Evolutionary conservation across 2,329 filamentous ascomycete species (phyloP).

Genomic region (Penicillium sp.): DNA sequence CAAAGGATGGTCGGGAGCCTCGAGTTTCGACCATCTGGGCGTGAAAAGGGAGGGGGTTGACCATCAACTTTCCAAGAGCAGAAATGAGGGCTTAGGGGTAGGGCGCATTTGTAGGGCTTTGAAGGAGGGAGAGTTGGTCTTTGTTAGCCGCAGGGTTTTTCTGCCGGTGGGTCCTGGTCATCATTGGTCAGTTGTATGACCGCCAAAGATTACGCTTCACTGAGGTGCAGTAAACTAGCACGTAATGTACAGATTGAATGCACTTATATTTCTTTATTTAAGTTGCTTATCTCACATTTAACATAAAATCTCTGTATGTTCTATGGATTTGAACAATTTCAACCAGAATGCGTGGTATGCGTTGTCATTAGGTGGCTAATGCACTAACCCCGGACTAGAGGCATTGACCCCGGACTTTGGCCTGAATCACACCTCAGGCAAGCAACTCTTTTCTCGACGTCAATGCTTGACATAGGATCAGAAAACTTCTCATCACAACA

Average conservation of each 20-base stretch:
- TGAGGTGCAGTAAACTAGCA: not conserved
- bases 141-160: slow-evolving; percentile 21
- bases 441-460: not conserved
- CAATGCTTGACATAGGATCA: not conserved
- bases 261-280: no score
- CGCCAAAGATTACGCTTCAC: not conserved
- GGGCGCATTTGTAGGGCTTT: slow-evolving; percentile 48
- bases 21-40: slow-evolving; percentile 35
- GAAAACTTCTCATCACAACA: not conserved
- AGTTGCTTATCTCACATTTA: no score
- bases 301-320: no score
- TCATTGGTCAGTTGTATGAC: not conserved
- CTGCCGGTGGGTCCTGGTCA: not conserved
- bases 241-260: no score
- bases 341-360: not conserved
- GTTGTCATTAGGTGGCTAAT: not conserved
- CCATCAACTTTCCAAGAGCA: slow-evolving; percentile 43
- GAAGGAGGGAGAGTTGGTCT: slow-evolving; percentile 16
- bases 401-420: not conserved
- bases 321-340: no score
- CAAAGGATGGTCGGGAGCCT: slow-evolving; percentile 28
- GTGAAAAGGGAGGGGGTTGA: slow-evolving; percentile 22
- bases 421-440: not conserved
- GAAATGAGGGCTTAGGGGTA: slow-evolving; percentile 52
- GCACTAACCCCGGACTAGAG: no score